Base-by-base conservation (phyloP, 1,139 yeast genomes). In the Candida glucosophila region DNA sequence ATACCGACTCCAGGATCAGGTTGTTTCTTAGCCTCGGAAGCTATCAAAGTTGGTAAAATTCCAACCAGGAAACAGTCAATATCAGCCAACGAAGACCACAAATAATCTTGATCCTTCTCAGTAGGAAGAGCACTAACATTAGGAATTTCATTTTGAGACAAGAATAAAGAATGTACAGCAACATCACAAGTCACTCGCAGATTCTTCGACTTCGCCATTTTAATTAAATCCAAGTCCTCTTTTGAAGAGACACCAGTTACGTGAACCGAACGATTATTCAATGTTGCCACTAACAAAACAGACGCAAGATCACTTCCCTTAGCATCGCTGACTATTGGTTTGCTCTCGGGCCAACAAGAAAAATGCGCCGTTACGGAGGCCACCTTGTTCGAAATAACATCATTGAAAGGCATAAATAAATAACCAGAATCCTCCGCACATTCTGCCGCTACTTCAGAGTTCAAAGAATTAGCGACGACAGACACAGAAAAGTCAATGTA, bases 41-140 rank as follows among this genome's bases (percentile, higher is more conserved):
- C 86, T 34, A 86, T 59, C 37, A 72, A 63, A 32, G 77, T 71
- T 41, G 96, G 95, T 41, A 82, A 54, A 27, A 70, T 67, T 39
- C 97, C 97, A 41, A 88, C 66, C 20, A 95, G 76, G 67, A 90
- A 83, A 43, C 88, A 81, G 58, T 90, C 97, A 49, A 90, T 70
- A 23, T 67, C 61, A 17, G 58, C 68, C 43, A 90, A 58, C 49
- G 73, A 69, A 28, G 67, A 73, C 97, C 97, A 88, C 43, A 90
- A 69, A 31, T 78, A 83, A 19, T 63, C 67, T 58, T 82, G 94
- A 47, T 85, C 95, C 39, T 72, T 78, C 51, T 68, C 67, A 19
- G 90, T 66, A 39, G 96, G 96, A 51, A 88, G 64, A 66, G 77
- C 76, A 16, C 57, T 49, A 39, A 82, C 76, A 41, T 73, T 72